phyloP scores from a whole-genome alignment of 768 basidiomycete genomes.

The Mycena galopus region DNA sequence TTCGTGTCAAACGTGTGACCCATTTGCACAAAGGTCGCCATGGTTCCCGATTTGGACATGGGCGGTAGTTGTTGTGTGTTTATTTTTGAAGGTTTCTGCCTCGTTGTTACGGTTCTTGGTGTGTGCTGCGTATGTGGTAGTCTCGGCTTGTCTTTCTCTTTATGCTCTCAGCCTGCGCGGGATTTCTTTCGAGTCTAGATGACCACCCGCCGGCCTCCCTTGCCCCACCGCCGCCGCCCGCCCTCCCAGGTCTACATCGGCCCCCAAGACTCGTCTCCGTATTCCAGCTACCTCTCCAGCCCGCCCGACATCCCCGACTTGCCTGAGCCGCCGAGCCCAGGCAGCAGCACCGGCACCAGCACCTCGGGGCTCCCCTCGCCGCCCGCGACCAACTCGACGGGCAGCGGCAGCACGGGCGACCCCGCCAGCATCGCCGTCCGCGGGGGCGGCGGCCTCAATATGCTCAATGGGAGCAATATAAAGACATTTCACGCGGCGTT shows the following conservation, averaged over 20 bases:
- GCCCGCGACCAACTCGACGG: conserved; percentile 88
- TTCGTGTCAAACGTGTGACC: too few relatives aligned
- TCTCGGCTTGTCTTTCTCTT: conserved; percentile 24
- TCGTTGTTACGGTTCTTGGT: conserved; percentile 29
- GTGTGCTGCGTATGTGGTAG: conserved; percentile 3
- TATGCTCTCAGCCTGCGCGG: conserved; percentile 38
- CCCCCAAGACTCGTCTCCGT: conserved; percentile 43
- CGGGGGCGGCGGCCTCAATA: conserved; percentile 42
- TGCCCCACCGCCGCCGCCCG: conserved; percentile 62
- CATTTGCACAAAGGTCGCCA: too few relatives aligned
- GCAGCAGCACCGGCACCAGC: conserved; percentile 56
- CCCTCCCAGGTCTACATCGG: conserved; percentile 74
- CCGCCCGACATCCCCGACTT: conserved; percentile 72
- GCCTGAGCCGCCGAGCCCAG: conserved; percentile 79
- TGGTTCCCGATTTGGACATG: conserved; percentile 20
- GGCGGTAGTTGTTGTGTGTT: conserved; percentile 27
- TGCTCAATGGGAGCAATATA: conserved; percentile 56
- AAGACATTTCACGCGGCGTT: conserved; percentile 47
- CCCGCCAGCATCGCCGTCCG: conserved; percentile 58
- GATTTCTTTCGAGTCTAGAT: conserved; percentile 48
- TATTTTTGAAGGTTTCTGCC: background rate
- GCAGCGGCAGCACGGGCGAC: conserved; percentile 82
- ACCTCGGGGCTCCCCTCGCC: conserved; percentile 85
- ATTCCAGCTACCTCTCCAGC: conserved; percentile 47
- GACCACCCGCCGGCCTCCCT: conserved; percentile 62